Evolutionary conservation across 495 filamentous ascomycete species (phyloP), one percentile per base, ranked within the genome.

Genomic region (Penicillium crystallinum): DNA sequence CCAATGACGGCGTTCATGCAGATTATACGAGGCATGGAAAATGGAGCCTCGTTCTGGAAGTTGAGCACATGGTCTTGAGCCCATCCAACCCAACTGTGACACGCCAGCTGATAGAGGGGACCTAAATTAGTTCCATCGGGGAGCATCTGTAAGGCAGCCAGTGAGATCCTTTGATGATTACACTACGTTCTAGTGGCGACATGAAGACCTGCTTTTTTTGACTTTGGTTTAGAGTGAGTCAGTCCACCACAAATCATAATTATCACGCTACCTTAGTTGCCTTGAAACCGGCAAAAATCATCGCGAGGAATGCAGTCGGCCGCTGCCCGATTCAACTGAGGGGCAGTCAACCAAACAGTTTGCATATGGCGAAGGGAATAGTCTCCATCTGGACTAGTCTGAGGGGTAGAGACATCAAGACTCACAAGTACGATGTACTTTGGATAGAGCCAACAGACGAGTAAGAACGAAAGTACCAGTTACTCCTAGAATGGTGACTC

Each of bases 331-430:
- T 55, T 27, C 23, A 53, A 44, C 38, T 54, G 56, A 42, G 37
- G 43, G 47, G 48, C 42, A 40, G 49, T 50, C 38, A 52, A 48
- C 57, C 46, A 41, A 52, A 46, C 47, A 41, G 30, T 53, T 46
- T 44, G 52, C 44, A 51, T 47, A 45, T 59, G 22, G 52, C 34
- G 54, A 37, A 55, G 36, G 25, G n/a, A 49, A 49, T 15, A 34
- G 46, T 61, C 61, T 64, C 52, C 58, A 64, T 61, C 52, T 45
- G 61, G 61, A 56, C 58, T 64, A 64, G 61, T 54, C 44, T 64
- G 61, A 64, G 61, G 61, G 61, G 61, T 64, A 61, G 52, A 22
- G 19, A 36, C 14, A 33, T 63, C 51, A 52, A 33, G 22, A 37
- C 11, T 21, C 34, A 6, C n/a, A 37, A 21, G 46, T 48, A 23